phyloP scores from a whole-genome alignment of 177 flowering plant genomes.

The Vitis hybrid region DNA sequence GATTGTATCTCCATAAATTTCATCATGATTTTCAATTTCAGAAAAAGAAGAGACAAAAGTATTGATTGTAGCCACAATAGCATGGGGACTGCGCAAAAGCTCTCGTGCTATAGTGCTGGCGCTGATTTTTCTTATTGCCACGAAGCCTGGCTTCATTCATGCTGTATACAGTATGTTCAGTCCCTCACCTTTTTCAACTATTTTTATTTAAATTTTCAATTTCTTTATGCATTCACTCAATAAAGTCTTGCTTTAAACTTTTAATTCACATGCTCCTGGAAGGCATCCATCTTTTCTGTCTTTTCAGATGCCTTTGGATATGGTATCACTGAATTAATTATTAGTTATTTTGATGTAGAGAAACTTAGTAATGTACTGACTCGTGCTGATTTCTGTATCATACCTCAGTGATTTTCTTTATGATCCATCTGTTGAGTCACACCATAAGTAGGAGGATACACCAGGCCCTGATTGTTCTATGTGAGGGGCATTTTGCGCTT shows the following conservation, averaged over 20 bases:
- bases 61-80: slow-evolving; percentile 83
- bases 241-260: not conserved
- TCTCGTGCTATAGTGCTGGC: slow-evolving; percentile 72
- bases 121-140: slow-evolving; percentile 80
- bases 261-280: no score
- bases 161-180: slow-evolving; percentile 73
- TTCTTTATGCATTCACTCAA: slow-evolving; percentile 4
- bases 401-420: slow-evolving; percentile 86
- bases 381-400: slow-evolving; percentile 18
- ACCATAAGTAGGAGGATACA: slow-evolving; percentile 57
- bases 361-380: slow-evolving; percentile 19
- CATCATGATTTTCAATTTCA: slow-evolving; percentile 18
- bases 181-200: not conserved
- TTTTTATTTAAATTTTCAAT: not conserved
- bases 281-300: no score
- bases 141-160: slow-evolving; percentile 91
- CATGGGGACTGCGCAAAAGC: slow-evolving; percentile 87
- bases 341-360: not conserved
- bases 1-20: not conserved
- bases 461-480: slow-evolving; percentile 78
- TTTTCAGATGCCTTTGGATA: no score
- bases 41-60: slow-evolving; percentile 80
- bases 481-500: slow-evolving; percentile 88
- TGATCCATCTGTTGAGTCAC: slow-evolving; percentile 83
- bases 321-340: no score